Base-by-base conservation (phyloP, 2,329 filamentous ascomycete species). In the Thielaviopsis punctulata region DNA sequence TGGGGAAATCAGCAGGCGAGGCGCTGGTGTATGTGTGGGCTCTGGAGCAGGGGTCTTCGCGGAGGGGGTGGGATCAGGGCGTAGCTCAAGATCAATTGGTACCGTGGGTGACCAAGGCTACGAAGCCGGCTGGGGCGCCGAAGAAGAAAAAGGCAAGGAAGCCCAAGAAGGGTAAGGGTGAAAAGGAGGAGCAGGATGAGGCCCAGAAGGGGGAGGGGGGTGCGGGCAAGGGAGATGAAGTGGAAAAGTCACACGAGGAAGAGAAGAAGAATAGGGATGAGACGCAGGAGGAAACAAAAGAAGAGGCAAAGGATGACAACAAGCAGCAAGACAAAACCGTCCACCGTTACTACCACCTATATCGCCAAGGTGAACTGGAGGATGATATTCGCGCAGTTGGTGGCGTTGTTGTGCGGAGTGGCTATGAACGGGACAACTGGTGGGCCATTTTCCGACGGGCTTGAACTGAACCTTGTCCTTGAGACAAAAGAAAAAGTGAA, bases 361-460 rank as follows among this genome's bases (percentile, higher is more conserved):
- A 95, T 66, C 75, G 78, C 51, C 76, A 86, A 62, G 86, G 86
- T 15, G 92, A 98, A 69, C 71, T 98, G 54, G 88, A 95, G 63
- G 73, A 78, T 44, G 85, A 95, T 63, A 76, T 95, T 53, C 64
- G 66, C 49, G 73, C 75, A 15, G 89, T 83, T 19, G 88, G 88
- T 18, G 92, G 89, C 7, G 68, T 67, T 48, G 79, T 95, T 13
- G 60, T 92, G 22, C 81, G 86, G 58, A 79, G 79, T 55, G 92
- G 92, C 30, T 98, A 96, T 66, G 92, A 98, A 64, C 89, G 82
- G 69, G 92, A 96, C 63, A 98, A 98, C 68, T 96, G 92, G 92
- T 98, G 90, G 90, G 87, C 81, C 51, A 81, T 95, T 63, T 68
- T 66, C 58, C 64, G 60, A 50, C 60, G 60, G 49, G 15, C 41